These are phyloP conservation scores for Trametes villosa DNA, from an alignment of 768 basidiomycete species.

Conservation along the genomic window DNA sequence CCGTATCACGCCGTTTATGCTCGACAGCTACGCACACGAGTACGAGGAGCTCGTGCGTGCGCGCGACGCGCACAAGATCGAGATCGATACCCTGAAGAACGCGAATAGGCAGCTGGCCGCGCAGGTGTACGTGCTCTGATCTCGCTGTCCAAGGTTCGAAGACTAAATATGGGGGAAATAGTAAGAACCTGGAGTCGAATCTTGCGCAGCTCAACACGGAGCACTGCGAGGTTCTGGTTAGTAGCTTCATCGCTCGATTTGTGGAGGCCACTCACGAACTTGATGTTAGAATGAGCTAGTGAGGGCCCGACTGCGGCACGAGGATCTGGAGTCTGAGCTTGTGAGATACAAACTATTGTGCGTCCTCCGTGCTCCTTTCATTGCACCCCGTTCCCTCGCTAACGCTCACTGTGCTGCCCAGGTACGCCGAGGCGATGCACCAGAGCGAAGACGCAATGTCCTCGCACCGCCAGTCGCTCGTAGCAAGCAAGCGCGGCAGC, in stretches of 20 bases:
- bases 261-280: not conserved
- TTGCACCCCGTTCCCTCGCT: too few species aligned
- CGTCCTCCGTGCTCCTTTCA: slow-evolving; percentile 35
- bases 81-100: slow-evolving; percentile 82
- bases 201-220: slow-evolving; percentile 82
- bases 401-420: slow-evolving; percentile 23
- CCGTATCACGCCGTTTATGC: slow-evolving; percentile 93
- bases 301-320: slow-evolving; percentile 82
- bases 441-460: slow-evolving; percentile 55
- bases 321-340: slow-evolving; percentile 92
- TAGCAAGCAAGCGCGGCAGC: slow-evolving; percentile 35
- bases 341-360: slow-evolving; percentile 93
- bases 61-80: slow-evolving; percentile 80
- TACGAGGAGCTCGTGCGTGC: slow-evolving; percentile 80
- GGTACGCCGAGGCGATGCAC: slow-evolving; percentile 60
- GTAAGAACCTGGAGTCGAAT: slow-evolving; percentile 78
- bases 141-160: not conserved
- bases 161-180: slow-evolving; percentile 36
- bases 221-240: slow-evolving; percentile 76
- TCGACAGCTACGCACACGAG: slow-evolving; percentile 88
- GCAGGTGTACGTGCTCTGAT: slow-evolving; percentile 68
- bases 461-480: slow-evolving; percentile 42
- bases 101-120: slow-evolving; percentile 74
- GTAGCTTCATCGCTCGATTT: slow-evolving; percentile 1
- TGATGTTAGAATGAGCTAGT: slow-evolving; percentile 91